Conservation (phyloP, 345 rosid species). For the Anastatica hierochuntica region DNA sequence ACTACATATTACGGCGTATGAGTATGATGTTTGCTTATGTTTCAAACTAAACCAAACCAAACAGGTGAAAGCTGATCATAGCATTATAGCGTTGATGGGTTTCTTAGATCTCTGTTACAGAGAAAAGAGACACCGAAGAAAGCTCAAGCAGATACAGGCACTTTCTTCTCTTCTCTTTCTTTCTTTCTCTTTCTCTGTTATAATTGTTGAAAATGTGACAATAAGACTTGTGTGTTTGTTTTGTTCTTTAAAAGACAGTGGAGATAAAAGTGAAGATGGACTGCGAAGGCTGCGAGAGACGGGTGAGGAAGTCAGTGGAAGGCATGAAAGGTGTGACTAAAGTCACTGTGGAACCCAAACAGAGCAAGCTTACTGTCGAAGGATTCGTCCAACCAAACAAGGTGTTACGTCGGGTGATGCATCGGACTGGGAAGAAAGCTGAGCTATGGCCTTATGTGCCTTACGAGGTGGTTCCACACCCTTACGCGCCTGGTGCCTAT, state of each 20-base stretch:
- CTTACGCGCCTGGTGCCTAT: conserved; percentile 29
- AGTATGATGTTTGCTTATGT: not conserved
- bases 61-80: not conserved
- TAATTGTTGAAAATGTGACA: not conserved
- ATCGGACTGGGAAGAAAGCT: conserved; percentile 30
- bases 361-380: conserved; percentile 47
- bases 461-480: conserved; percentile 29
- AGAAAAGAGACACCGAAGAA: conserved; percentile 10
- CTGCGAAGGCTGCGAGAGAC: conserved; percentile 70
- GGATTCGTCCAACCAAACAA: conserved; percentile 58
- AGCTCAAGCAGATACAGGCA: conserved; percentile 27
- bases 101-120: conserved; percentile 15
- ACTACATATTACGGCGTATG: no score
- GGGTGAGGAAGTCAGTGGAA: conserved; percentile 51
- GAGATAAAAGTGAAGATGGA: conserved; percentile 44
- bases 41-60: not conserved
- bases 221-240: no score
- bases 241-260: conserved; percentile 35
- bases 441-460: conserved; percentile 35
- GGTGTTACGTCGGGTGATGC: conserved; percentile 26
- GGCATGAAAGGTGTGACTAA: conserved; percentile 55
- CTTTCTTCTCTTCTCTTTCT: conserved; percentile 1
- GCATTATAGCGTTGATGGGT: conserved; percentile 7
- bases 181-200: not conserved
- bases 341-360: conserved; percentile 52